phyloP scores from a whole-genome alignment of 164 flowering plant species.

The Platanus orientalis region DNA sequence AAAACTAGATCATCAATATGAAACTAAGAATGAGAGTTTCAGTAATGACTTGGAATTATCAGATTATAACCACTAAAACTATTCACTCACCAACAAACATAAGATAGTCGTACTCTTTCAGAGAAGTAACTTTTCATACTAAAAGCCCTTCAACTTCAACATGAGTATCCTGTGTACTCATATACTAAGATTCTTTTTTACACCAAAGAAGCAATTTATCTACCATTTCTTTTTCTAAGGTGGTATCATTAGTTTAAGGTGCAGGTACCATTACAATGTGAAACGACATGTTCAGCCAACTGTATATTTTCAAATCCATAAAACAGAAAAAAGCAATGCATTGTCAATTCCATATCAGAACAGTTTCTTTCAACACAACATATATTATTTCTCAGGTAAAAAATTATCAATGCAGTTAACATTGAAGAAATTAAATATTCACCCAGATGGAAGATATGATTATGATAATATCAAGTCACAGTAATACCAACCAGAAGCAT shows the following conservation, averaged over 20 bases:
- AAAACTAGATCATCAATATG: neutral
- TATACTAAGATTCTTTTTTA: no score
- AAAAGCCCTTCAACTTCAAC: no score
- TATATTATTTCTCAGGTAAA: neutral
- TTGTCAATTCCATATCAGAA: no score
- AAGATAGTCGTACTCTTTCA: neutral
- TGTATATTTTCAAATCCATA: no score
- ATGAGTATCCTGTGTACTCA: no score
- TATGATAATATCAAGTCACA: neutral
- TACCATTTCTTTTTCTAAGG: no score
- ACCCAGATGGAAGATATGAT: neutral
- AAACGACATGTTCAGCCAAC: no score
- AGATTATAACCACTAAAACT: neutral
- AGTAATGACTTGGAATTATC: neutral
- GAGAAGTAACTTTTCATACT: no score
- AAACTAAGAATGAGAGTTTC: neutral
- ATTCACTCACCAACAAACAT: neutral
- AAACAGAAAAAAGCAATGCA: no score
- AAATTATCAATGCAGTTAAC: neutral
- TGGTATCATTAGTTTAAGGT: no score
- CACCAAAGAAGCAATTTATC: no score
- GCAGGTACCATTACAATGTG: no score
- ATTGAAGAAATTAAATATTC: neutral
- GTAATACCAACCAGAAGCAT: constrained; percentile 54
- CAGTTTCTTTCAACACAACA: neutral